Percentiles rank a stretch among this genome's conserved stretches.
phyloP scores from a whole-genome alignment of 805 yeast genomes.

The Wickerhamomyces subpelliculosus region DNA sequence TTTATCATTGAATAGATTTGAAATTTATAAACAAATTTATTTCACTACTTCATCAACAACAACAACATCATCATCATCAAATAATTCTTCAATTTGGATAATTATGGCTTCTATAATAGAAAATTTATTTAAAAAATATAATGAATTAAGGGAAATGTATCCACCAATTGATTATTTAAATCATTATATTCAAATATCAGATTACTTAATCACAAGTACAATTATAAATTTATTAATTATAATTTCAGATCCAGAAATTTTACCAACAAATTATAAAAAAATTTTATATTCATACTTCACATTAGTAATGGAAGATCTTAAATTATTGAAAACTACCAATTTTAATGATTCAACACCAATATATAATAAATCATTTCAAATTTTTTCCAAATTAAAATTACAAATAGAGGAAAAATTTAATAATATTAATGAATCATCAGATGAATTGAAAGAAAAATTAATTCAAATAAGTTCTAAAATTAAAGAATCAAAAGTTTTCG shows the following conservation, averaged over 20 bases:
- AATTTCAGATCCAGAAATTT: constrained; percentile 7
- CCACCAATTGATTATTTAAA: constrained; percentile 8
- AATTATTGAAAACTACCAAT: constrained; percentile 3
- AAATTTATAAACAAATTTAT: constrained; percentile 12
- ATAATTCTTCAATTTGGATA: constrained; percentile 16
- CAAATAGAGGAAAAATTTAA: background rate
- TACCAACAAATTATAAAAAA: constrained; percentile 9
- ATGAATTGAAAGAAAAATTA: too few relatives aligned
- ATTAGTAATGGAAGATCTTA: constrained; percentile 6
- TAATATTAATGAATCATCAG: too few relatives aligned
- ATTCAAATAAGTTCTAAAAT: constrained; percentile 3
- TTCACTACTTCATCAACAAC: constrained; percentile 7
- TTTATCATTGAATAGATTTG: constrained; percentile 9
- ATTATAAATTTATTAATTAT: constrained; percentile 8
- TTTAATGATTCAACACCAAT: constrained; percentile 15
- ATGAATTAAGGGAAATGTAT: constrained; percentile 8
- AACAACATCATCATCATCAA: too few relatives aligned
- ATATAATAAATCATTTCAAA: constrained; percentile 10
- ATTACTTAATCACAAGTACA: constrained; percentile 8
- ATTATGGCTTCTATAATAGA: constrained; percentile 17
- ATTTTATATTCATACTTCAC: constrained; percentile 8
- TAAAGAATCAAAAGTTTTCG: constrained; percentile 12
- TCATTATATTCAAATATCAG: constrained; percentile 10
- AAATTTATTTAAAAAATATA: constrained; percentile 14
- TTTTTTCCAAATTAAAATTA: constrained; percentile 2